Conservation (phyloP, 345 rosid species). For the Populus nigra region DNA sequence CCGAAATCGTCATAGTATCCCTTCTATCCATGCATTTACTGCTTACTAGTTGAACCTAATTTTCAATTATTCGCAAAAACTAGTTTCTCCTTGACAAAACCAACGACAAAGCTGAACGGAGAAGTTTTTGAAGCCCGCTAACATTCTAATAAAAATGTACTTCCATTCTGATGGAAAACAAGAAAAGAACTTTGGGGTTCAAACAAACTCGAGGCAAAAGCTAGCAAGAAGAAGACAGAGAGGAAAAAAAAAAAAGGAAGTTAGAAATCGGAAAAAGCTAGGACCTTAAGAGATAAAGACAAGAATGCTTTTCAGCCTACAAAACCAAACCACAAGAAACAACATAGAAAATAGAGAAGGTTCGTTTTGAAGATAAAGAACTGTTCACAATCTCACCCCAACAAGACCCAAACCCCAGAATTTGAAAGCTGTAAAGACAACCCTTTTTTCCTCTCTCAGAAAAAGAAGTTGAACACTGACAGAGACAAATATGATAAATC, state of each 20-base stretch:
- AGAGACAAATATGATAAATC: conserved; percentile 14
- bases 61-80: conserved; percentile 12
- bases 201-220: conserved; percentile 11
- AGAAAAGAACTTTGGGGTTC: conserved; percentile 12
- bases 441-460: background rate
- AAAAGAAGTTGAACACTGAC: background rate
- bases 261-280: conserved; percentile 27
- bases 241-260: background rate
- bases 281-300: conserved; percentile 30
- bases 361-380: conserved; percentile 41
- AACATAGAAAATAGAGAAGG: conserved; percentile 29
- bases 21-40: conserved; percentile 96
- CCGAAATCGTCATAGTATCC: conserved; percentile 72
- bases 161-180: conserved; percentile 1
- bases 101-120: too few relatives aligned
- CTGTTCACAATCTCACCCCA: conserved; percentile 47
- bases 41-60: conserved; percentile 23
- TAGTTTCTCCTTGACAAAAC: background rate
- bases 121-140: background rate
- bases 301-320: conserved; percentile 52
- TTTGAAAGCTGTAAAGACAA: background rate
- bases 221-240: conserved; percentile 4
- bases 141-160: conserved; percentile 12
- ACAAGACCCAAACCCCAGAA: conserved; percentile 13
- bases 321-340: conserved; percentile 37